Evolutionary conservation across 805 yeast genomes (phyloP), one percentile per base, ranked within the genome.

Genomic region (Saccharomycopsis oosterbeekiorum): DNA sequence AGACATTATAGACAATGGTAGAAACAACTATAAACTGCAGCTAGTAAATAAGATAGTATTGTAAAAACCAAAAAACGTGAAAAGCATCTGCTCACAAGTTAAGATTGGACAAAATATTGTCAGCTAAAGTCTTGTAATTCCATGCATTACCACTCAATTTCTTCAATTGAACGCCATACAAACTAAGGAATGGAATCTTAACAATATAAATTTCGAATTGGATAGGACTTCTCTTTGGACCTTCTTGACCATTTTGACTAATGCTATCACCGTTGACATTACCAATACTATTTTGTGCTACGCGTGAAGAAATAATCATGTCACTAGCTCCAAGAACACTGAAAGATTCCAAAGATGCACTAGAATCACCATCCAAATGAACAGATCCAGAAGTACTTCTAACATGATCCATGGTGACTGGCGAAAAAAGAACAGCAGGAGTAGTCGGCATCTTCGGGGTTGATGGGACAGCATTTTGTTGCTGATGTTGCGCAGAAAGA

Each of bases 141-240:
- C 97, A 92, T 1, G 97, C 89, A 71, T 93, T 91, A 69, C 98
- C 98, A 62, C 88, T 80, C 37, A 92, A 80, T 71, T 92, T 92
- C 78, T 93, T 93, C 77, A 92, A 91, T 72, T 93, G 97, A 56
- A 92, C 92, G 73, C 98, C 98, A 66, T 88, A 91, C 63, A 93
- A 77, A 4, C 96, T 90, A 60, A 92, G 88, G 66, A 92, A 79
- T 55, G 97, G 96, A 56, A 92, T 96, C 71, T 91, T 91, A 50
- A 92, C 97, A 65, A 92, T 84, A 71, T 88, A 91, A 65, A 93
- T 88, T 70, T 93, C 97, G 73, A 92, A 92, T 69, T 87, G 84
- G 69, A 93, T 78, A 19, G 96, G 96, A 24, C 84, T 79, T 65
- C 81, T 76, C 54, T 68, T 71, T 64, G 63, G 67, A 14, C 60